A percentile compares a stretch with the other conserved stretches of the same genome.
Evolutionary conservation across 2,329 filamentous ascomycete genomes (phyloP).

Genomic region (Cordyceps cateniannulata): DNA sequence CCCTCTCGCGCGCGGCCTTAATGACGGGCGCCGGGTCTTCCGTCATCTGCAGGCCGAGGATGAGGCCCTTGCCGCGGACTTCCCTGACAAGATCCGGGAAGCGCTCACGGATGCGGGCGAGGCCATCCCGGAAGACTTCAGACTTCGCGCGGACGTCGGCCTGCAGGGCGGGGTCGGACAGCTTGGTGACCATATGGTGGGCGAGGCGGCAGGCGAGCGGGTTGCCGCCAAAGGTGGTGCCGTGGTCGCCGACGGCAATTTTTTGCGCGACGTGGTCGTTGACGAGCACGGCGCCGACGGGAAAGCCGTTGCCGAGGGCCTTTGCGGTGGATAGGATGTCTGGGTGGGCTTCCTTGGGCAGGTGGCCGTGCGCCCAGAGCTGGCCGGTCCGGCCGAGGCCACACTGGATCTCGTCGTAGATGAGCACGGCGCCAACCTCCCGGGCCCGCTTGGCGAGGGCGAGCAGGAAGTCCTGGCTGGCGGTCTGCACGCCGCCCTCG

Average conservation of each 20-base stretch:
- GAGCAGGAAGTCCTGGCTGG: conserved; percentile 72
- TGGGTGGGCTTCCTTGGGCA: conserved; percentile 76
- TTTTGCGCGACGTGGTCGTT: conserved; percentile 34
- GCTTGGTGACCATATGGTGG: conserved; percentile 74
- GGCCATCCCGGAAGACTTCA: conserved; percentile 40
- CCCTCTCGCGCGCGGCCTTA: conserved; percentile 79
- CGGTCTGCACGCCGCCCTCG: conserved; percentile 86
- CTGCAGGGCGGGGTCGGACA: conserved; percentile 67
- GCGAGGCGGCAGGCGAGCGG: conserved; percentile 78
- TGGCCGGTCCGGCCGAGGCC: conserved; percentile 80
- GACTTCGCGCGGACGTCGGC: conserved; percentile 61
- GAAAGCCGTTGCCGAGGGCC: conserved; percentile 92
- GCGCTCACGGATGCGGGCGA: conserved; percentile 38
- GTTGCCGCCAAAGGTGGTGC: conserved; percentile 91
- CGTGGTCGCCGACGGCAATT: conserved; percentile 67
- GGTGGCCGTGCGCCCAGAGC: conserved; percentile 79
- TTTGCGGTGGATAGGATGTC: conserved; percentile 94
- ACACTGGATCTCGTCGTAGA: conserved; percentile 97
- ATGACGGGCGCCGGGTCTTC: conserved; percentile 68
- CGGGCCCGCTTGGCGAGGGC: conserved; percentile 80
- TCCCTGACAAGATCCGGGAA: conserved; percentile 69
- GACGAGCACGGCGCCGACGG: conserved; percentile 66
- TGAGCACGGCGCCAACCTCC: conserved; percentile 79
- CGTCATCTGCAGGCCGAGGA: conserved; percentile 78
- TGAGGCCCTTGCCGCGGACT: conserved; percentile 74